These are phyloP conservation scores for Aspergillus sp. DNA, from an alignment of 2,329 filamentous ascomycete genomes.

Conservation along the genomic window DNA sequence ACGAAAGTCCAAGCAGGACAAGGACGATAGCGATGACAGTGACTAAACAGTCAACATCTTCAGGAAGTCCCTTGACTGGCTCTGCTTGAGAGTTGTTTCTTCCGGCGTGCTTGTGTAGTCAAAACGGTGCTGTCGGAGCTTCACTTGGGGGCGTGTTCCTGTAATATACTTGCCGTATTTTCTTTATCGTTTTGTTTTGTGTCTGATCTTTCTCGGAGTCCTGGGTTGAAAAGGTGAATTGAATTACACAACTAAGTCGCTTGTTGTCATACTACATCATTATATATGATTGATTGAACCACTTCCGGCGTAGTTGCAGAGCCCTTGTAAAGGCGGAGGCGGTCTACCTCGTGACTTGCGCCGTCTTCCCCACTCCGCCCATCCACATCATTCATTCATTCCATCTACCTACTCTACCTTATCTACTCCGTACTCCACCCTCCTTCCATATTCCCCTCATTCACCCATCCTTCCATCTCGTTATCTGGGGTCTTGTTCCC, in stretches of 20 bases:
- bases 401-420: background rate
- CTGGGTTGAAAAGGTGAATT: conserved; percentile 39
- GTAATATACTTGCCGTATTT: conserved; percentile 37
- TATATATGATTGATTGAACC: background rate
- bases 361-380: background rate
- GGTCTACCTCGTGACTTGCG: background rate
- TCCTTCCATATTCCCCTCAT: no score
- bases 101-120: conserved; percentile 3
- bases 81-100: conserved; percentile 11
- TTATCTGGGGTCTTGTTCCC: background rate
- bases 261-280: background rate
- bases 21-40: conserved; percentile 64
- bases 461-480: background rate
- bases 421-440: no score
- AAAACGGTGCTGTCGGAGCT: conserved; percentile 7
- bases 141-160: conserved; percentile 28
- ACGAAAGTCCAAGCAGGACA: conserved; percentile 82
- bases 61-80: conserved; percentile 24
- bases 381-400: background rate
- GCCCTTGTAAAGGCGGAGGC: no score
- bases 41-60: conserved; percentile 30
- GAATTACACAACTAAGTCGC: conserved; percentile 24
- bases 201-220: conserved; percentile 33
- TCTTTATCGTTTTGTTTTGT: conserved; percentile 11
- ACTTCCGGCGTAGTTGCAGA: no score